Base-by-base conservation (phyloP, 2,329 filamentous ascomycete genomes). In the Fusarium palustre region DNA sequence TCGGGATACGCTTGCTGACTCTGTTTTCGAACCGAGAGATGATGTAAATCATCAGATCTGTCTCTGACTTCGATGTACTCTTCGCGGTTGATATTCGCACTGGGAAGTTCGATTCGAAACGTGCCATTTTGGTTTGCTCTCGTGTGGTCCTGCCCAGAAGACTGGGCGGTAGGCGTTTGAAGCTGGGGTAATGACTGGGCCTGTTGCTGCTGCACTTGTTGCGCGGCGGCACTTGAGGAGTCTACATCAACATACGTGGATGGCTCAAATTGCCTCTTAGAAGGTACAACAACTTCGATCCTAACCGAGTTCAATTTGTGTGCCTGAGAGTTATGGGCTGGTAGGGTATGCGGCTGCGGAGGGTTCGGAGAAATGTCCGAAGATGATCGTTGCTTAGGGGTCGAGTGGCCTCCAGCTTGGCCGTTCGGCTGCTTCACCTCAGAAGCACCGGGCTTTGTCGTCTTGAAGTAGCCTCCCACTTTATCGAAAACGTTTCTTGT, bases 21-120 rank as follows among this genome's bases (percentile, higher is more conserved):
- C 59, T 85, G 77, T 72, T 88, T 91, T 68, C 86, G 84, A 31
- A 75, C 75, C 7, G 87, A 87, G 24, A 88, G 70, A 59, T 84
- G 80, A 16, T 77, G 70, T 2, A 85, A 83, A 20, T 83, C 81
- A 61, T 86, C 82, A 2, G 82, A 79, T 3, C 80, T 77, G 63
- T 86, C 83, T 3, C 81, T 75, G 5, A 87, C 79, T 15, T 85
- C 80, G 4, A 83, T 65, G 64, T 86, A 88, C 48, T 89, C 85
- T n/a, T 83, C 81, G 57, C 81, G 84, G 62, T 86, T 84, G 63
- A 88, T 83, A 15, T 72, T 79, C 2, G 79, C 74, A 3, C 76
- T 74, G 1, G 78, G 76, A 13, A 88, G 75, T 66, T 88, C 85
- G n/a, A 88, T 83, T 22, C 80, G 80, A 49, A 88, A 82, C 2